Conservation (phyloP, 176 grass and related monocot genomes). For the Pharus latifolius region DNA sequence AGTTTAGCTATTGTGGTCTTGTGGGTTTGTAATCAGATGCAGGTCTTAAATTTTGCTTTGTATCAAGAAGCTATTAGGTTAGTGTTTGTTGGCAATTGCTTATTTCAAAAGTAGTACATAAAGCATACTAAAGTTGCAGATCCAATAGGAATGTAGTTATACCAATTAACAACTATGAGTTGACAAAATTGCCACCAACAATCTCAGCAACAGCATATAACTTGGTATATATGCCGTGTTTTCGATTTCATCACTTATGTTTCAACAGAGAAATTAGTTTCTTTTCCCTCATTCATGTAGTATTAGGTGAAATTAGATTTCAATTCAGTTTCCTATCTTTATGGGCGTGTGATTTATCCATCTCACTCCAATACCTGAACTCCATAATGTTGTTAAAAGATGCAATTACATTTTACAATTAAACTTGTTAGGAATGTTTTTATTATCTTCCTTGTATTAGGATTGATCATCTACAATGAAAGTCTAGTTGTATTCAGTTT, state of each 20-base stretch:
- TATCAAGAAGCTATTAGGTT: background rate
- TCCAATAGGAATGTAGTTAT: conserved; percentile 13
- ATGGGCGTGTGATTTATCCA: background rate
- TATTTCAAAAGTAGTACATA: background rate
- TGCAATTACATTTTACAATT: background rate
- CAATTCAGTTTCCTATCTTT: background rate
- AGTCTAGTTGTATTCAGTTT: too few species aligned
- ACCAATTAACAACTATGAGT: conserved; percentile 27
- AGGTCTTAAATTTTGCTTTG: background rate
- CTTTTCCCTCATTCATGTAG: too few species aligned
- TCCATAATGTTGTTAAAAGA: background rate
- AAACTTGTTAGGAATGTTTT: too few species aligned
- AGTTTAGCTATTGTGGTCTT: background rate
- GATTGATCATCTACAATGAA: too few species aligned
- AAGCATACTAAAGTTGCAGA: background rate
- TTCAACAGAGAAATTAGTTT: background rate
- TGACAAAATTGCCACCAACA: too few species aligned
- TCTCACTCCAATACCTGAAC: background rate
- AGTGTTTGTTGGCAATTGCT: background rate
- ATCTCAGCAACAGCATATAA: too few species aligned
- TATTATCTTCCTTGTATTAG: too few species aligned
- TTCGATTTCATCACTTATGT: background rate
- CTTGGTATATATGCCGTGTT: background rate
- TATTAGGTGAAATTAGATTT: conserved; percentile 1
- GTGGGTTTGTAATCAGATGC: background rate